phyloP scores from a whole-genome alignment of 345 rosid genomes.

The Trapa bicornis region DNA sequence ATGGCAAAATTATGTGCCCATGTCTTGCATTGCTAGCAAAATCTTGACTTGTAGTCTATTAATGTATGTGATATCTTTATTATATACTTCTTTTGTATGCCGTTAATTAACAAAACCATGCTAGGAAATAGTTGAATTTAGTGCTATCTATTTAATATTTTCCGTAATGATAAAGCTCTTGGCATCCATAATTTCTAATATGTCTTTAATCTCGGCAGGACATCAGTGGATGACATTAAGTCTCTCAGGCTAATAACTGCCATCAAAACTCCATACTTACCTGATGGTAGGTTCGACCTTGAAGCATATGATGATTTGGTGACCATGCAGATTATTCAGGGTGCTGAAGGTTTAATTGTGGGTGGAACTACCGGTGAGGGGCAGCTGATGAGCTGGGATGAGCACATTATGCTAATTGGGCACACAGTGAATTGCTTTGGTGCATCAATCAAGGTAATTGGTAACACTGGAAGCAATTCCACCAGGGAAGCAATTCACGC shows the following conservation, averaged over 20 bases:
- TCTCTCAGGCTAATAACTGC: slow-evolving; percentile 69
- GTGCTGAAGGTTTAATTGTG: slow-evolving; percentile 72
- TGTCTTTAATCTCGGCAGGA: slow-evolving; percentile 25
- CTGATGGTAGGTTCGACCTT: slow-evolving; percentile 82
- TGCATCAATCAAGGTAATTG: slow-evolving; percentile 58
- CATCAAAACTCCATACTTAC: slow-evolving; percentile 80
- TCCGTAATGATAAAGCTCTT: background rate
- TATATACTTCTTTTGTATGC: too few species aligned
- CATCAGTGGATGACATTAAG: slow-evolving; percentile 55
- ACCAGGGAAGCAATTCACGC: slow-evolving; percentile 87
- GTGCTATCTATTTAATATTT: background rate
- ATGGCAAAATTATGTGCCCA: too few species aligned
- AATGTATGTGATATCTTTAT: background rate
- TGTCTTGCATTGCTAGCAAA: background rate
- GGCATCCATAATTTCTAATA: background rate
- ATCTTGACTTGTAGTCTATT: background rate
- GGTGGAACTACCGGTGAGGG: slow-evolving; percentile 97
- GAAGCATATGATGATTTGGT: slow-evolving; percentile 72
- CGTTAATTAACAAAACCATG: background rate
- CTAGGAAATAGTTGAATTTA: background rate
- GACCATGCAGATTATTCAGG: slow-evolving; percentile 50
- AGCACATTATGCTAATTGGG: slow-evolving; percentile 85
- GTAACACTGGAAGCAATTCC: slow-evolving; percentile 82
- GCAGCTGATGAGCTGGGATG: slow-evolving; percentile 93
- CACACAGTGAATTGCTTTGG: slow-evolving; percentile 80